A percentile compares a stretch with the other conserved stretches of the same genome.
Conservation (phyloP, 73 alveolate genomes). For the Symbiodinium natans region DNA sequence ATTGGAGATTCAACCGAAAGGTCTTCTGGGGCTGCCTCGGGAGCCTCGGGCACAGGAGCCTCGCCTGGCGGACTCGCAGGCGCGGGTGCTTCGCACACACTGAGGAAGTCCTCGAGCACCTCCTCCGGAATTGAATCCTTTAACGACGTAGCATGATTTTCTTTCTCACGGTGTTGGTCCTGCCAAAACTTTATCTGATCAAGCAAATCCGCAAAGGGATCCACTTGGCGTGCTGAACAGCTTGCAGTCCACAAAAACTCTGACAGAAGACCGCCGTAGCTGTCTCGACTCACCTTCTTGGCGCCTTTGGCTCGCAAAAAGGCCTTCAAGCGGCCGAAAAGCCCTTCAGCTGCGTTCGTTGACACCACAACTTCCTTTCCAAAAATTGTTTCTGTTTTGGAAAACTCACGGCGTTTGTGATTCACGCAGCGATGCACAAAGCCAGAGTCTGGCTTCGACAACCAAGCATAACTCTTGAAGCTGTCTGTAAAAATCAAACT, state of each 20-base stretch:
- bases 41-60: no score
- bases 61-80: no score
- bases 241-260: background rate
- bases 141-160: no score
- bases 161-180: no score
- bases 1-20: no score
- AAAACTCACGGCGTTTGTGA: background rate
- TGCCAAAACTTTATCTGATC: no score
- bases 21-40: no score
- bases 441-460: background rate
- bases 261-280: background rate
- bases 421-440: background rate
- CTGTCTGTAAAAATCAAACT: background rate
- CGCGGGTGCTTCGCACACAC: no score
- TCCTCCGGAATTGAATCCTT: no score
- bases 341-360: slow-evolving; percentile 27
- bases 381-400: background rate
- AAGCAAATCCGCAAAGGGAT: no score
- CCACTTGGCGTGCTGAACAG: no score
- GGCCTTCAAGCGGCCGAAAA: background rate
- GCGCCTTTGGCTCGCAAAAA: background rate
- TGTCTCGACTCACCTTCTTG: background rate
- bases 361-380: background rate
- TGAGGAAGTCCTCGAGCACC: no score
- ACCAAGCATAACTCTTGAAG: background rate